Evolutionary conservation across 192 early-diverging fungal genomes (phyloP).

Genomic region (Coemansia sp.): DNA sequence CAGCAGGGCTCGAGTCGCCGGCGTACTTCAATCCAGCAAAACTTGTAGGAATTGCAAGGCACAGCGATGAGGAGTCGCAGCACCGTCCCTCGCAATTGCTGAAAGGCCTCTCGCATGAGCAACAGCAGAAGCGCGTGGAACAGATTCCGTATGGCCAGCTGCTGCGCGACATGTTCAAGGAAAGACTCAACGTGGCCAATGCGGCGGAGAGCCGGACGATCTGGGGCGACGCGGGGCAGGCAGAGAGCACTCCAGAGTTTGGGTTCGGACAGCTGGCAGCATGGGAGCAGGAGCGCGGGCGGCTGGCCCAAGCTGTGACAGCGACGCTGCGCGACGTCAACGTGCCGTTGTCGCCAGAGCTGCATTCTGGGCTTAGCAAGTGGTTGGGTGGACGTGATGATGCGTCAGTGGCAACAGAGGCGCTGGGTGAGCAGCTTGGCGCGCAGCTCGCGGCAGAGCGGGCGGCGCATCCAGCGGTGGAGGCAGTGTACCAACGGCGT

Average conservation of each 20-base stretch:
- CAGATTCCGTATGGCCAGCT: constrained; percentile 82
- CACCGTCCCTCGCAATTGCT: constrained; percentile 9
- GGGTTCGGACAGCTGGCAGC: constrained; percentile 79
- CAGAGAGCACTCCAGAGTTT: constrained; percentile 76
- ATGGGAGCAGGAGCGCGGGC: constrained; percentile 65
- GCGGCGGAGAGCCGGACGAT: constrained; percentile 67
- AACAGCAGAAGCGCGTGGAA: constrained; percentile 49
- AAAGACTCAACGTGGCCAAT: constrained; percentile 79
- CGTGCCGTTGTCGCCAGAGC: constrained; percentile 51
- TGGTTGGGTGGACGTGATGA: constrained; percentile 67
- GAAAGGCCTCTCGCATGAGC: constrained; percentile 25
- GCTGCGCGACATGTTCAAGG: constrained; percentile 73
- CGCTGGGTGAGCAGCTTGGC: constrained; percentile 51
- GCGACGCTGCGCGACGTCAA: constrained; percentile 56
- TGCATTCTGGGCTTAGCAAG: constrained; percentile 61
- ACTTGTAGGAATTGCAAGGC: constrained; percentile 20
- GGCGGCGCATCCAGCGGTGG: constrained; percentile 18
- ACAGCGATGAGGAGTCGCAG: constrained; percentile 9
- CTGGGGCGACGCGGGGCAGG: constrained; percentile 60
- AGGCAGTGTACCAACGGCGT: constrained; percentile 18
- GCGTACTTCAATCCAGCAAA: constrained; percentile 44
- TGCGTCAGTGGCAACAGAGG: constrained; percentile 56
- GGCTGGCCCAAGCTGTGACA: constrained; percentile 63
- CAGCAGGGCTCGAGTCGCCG: constrained; percentile 19
- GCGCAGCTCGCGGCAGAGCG: constrained; percentile 51